phyloP scores from a whole-genome alignment of 192 early-diverging fungal species.

The Podila minutissima region DNA sequence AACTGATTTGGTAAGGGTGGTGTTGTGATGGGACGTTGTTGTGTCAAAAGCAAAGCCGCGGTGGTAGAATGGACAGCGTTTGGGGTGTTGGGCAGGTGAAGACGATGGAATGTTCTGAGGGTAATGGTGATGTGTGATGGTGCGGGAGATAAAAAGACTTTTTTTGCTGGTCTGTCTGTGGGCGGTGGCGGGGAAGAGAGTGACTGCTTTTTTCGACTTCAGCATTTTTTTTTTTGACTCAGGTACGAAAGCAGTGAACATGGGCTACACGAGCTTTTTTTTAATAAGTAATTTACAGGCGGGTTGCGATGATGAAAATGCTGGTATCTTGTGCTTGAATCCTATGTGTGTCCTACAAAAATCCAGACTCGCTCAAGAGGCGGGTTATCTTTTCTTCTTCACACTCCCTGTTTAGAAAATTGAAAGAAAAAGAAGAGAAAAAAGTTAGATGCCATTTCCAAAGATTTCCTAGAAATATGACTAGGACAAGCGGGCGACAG shows the following conservation, averaged over 20 bases:
- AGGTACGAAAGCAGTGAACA: neutral
- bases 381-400: conserved; percentile 86
- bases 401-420: conserved; percentile 63
- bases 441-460: neutral
- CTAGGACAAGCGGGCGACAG: neutral
- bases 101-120: no score
- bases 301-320: neutral
- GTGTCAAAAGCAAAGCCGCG: no score
- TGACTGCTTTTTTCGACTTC: neutral
- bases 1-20: no score
- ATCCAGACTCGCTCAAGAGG: conserved; percentile 80
- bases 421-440: conserved; percentile 9
- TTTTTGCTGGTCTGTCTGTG: no score
- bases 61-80: no score
- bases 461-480: neutral
- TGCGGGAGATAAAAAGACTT: no score
- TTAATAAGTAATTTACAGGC: neutral
- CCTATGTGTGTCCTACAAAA: conserved; percentile 62
- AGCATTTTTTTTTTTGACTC: neutral
- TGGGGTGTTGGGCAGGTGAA: no score
- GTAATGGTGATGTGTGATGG: no score
- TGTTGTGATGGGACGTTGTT: no score
- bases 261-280: neutral
- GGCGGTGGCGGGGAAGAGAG: no score
- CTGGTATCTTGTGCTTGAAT: conserved; percentile 1